Evolutionary conservation across 169 alveolate genomes (phyloP).

Genomic region (Eimeria maxima): DNA sequence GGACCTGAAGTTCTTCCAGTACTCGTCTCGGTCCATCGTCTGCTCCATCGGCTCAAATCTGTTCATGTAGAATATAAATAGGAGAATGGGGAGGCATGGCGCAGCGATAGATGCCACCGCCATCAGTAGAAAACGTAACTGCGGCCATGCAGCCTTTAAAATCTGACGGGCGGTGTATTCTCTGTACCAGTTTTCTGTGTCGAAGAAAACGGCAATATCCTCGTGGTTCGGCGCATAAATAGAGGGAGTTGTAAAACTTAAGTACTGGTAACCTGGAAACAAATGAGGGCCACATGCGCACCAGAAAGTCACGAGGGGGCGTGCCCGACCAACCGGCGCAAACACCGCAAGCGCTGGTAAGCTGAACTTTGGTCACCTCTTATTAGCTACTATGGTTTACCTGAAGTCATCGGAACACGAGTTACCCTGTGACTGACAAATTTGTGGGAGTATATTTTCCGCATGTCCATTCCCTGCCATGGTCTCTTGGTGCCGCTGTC

Average conservation of each 20-base stretch:
- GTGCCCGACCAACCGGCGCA: background rate
- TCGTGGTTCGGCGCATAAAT: conserved; percentile 71
- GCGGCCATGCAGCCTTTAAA: conserved; percentile 17
- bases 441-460: conserved; percentile 67
- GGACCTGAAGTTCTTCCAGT: conserved; percentile 60
- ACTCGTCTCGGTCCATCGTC: conserved; percentile 67
- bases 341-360: background rate
- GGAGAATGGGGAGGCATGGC: conserved; percentile 28
- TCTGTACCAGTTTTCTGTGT: conserved; percentile 52
- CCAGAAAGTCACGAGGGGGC: background rate
- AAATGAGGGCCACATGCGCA: background rate
- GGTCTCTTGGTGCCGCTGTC: conserved; percentile 66
- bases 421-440: conserved; percentile 39
- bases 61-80: conserved; percentile 39
- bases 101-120: background rate
- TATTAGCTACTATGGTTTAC: background rate
- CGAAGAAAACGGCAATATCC: conserved; percentile 72
- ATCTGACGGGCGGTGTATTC: conserved; percentile 42
- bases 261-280: conserved; percentile 69
- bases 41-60: conserved; percentile 76
- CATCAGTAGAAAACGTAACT: conserved; percentile 61
- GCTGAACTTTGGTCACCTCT: background rate
- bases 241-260: conserved; percentile 44
- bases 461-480: conserved; percentile 78
- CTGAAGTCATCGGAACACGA: conserved; percentile 72